These are phyloP conservation scores for Penicillium riverlandense DNA, from an alignment of 495 filamentous ascomycete species.

Conservation along the genomic window DNA sequence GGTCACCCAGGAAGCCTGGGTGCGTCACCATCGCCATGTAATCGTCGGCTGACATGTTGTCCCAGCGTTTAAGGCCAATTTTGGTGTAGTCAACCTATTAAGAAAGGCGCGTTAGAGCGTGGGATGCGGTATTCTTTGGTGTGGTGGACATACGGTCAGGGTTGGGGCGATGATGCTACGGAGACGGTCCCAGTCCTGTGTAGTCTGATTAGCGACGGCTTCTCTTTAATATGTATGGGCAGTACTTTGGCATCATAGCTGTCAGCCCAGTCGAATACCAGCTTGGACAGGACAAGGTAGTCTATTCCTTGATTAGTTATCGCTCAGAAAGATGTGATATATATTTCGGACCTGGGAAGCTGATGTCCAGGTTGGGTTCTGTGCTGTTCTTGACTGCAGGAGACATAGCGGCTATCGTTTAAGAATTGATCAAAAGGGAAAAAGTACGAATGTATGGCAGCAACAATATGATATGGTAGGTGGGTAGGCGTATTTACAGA, in stretches of 20 bases:
- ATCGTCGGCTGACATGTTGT: conserved; percentile 64
- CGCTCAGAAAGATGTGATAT: too few species aligned
- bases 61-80: conserved; percentile 65
- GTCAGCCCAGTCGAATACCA: conserved; percentile 68
- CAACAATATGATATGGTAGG: too few species aligned
- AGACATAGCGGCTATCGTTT: conserved; percentile 8
- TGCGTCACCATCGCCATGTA: conserved; percentile 64
- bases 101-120: conserved; percentile 8
- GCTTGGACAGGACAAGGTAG: conserved; percentile 18
- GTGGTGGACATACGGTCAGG: conserved; percentile 36
- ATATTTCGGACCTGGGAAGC: conserved; percentile 15
- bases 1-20: conserved; percentile 61
- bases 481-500: too few species aligned
- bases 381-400: conserved; percentile 15
- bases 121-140: not conserved
- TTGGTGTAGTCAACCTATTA: conserved; percentile 63
- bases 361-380: conserved; percentile 21
- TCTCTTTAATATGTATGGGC: not conserved
- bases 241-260: conserved; percentile 65
- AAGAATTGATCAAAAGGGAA: too few species aligned
- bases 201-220: too few species aligned
- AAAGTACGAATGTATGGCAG: too few species aligned
- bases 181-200: conserved; percentile 65
- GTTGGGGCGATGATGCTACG: conserved; percentile 65
- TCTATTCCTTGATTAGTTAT: conserved; percentile 7